A percentile compares a stretch with the other conserved stretches of the same genome.
Conservation (phyloP, 352 stramenopile species). For the Elongisporangium senticosum region DNA sequence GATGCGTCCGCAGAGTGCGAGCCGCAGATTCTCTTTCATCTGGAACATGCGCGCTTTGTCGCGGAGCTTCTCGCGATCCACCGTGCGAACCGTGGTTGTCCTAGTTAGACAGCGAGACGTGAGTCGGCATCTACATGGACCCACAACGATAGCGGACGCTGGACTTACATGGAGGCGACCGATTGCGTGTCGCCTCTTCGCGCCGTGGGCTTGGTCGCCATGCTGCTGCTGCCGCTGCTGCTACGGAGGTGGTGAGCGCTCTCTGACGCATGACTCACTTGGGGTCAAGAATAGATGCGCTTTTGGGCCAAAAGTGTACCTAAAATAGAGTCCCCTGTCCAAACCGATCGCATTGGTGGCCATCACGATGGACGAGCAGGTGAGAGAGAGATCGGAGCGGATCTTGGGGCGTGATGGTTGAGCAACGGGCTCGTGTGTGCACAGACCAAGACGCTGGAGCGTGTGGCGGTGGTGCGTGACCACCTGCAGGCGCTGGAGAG, state of each 20-base stretch:
- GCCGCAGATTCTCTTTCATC: slow-evolving; percentile 66
- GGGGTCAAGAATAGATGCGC: not conserved
- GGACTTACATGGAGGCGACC: slow-evolving; percentile 28
- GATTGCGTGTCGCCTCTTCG: slow-evolving; percentile 28
- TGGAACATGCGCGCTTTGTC: slow-evolving; percentile 62
- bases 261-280: not conserved
- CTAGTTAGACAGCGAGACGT: slow-evolving; percentile 11
- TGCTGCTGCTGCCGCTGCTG: slow-evolving; percentile 10
- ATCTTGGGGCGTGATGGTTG: not conserved
- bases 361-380: not conserved
- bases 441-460: slow-evolving; percentile 20
- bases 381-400: not conserved
- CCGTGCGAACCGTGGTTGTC: slow-evolving; percentile 36
- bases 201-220: slow-evolving; percentile 34
- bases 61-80: slow-evolving; percentile 62
- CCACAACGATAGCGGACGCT: not conserved
- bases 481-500: slow-evolving; percentile 42
- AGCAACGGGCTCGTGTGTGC: not conserved
- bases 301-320: not conserved
- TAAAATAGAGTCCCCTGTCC: not conserved
- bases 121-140: slow-evolving; percentile 5
- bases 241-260: not conserved
- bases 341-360: not conserved
- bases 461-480: slow-evolving; percentile 21
- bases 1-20: slow-evolving; percentile 64